Conservation (phyloP, 1,139 yeast genomes). For the Nakaseomyces delphensis region DNA sequence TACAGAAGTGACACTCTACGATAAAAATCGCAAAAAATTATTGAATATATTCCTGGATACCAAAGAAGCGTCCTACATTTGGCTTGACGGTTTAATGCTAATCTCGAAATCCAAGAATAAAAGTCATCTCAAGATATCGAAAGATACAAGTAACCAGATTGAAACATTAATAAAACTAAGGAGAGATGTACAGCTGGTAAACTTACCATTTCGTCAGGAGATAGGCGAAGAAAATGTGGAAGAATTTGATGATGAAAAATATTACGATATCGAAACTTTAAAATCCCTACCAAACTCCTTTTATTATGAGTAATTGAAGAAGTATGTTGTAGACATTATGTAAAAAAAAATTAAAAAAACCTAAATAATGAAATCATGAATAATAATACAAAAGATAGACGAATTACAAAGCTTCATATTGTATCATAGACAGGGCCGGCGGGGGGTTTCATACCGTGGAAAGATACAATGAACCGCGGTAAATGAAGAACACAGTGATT, state of each 20-base stretch:
- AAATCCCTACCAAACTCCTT: slow-evolving; percentile 36
- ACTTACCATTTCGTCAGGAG: slow-evolving; percentile 34
- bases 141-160: slow-evolving; percentile 53
- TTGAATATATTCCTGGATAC: slow-evolving; percentile 64
- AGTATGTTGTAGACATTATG: background rate
- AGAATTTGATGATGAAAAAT: slow-evolving; percentile 33
- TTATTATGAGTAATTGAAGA: slow-evolving; percentile 32
- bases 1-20: slow-evolving; percentile 45
- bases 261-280: slow-evolving; percentile 40
- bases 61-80: slow-evolving; percentile 57
- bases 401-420: too few relatives aligned
- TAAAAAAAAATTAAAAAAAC: too few relatives aligned
- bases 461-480: too few relatives aligned
- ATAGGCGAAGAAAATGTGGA: slow-evolving; percentile 25
- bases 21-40: slow-evolving; percentile 36
- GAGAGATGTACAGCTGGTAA: slow-evolving; percentile 56
- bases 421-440: too few relatives aligned
- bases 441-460: too few relatives aligned
- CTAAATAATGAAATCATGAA: too few relatives aligned
- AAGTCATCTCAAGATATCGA: slow-evolving; percentile 36
- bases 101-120: slow-evolving; percentile 31
- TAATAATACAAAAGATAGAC: too few relatives aligned
- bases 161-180: slow-evolving; percentile 50
- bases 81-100: slow-evolving; percentile 76
- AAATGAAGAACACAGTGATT: too few relatives aligned